These are phyloP conservation scores for Moelleriella libera DNA, from an alignment of 2,329 filamentous ascomycete genomes.

Conservation along the genomic window DNA sequence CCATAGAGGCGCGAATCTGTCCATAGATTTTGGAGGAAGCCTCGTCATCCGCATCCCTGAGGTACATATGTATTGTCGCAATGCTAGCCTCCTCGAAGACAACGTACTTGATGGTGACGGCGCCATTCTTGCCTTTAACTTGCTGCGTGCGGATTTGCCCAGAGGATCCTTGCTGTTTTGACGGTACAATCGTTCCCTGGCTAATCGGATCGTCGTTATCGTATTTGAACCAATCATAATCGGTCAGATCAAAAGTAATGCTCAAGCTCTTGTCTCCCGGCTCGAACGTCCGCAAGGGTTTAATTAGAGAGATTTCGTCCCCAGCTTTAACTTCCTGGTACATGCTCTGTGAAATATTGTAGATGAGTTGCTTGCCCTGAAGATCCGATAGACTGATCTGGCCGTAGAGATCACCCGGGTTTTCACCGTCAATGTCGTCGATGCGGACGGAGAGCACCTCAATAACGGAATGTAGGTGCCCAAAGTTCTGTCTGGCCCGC, in stretches of 20 bases:
- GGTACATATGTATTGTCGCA: background rate
- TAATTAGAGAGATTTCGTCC: background rate
- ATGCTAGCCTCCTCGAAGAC: background rate
- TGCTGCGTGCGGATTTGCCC: background rate
- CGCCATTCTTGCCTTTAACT: background rate
- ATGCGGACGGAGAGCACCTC: background rate
- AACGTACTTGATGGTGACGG: background rate
- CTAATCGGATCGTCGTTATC: background rate
- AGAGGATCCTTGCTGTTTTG: background rate
- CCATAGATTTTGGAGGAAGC: background rate
- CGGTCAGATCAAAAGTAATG: background rate
- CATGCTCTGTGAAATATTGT: background rate
- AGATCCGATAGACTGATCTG: background rate
- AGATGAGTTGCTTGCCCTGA: background rate
- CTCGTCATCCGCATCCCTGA: background rate
- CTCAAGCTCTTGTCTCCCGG: background rate
- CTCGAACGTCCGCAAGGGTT: background rate
- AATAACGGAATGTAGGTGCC: background rate
- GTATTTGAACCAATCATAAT: background rate
- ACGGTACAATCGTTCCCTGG: background rate
- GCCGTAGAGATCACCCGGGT: background rate
- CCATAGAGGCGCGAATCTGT: background rate
- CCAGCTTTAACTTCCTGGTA: background rate
- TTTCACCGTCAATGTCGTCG: background rate
- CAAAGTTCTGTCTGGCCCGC: too few species aligned